phyloP scores from a whole-genome alignment of 1,139 yeast species.

The Hyphopichia burtonii region DNA sequence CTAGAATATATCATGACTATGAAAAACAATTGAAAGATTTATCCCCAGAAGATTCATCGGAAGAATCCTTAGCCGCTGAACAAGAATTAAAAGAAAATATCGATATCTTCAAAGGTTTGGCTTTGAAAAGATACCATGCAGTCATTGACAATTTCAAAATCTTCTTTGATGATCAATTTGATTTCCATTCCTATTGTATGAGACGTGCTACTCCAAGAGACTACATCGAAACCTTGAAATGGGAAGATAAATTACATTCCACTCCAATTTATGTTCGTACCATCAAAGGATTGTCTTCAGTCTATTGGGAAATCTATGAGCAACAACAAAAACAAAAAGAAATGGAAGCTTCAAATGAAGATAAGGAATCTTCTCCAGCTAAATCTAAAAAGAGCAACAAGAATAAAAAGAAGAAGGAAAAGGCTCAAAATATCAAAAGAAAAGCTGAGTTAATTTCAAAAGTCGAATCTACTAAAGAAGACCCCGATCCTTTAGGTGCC shows the following conservation, averaged over 20 bases:
- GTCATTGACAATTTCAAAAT: slow-evolving; percentile 67
- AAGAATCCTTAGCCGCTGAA: slow-evolving; percentile 14
- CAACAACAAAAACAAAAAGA: slow-evolving; percentile 16
- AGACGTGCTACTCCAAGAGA: slow-evolving; percentile 90
- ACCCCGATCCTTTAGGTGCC: slow-evolving; percentile 51
- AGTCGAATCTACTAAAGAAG: slow-evolving; percentile 46
- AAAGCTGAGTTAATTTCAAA: slow-evolving; percentile 37
- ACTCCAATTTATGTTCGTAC: slow-evolving; percentile 74
- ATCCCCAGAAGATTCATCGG: slow-evolving; percentile 9
- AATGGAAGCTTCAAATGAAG: background rate
- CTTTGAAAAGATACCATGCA: slow-evolving; percentile 75
- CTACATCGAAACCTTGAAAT: slow-evolving; percentile 67
- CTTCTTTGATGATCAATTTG: slow-evolving; percentile 82
- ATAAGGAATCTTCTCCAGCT: slow-evolving; percentile 13
- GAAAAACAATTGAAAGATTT: slow-evolving; percentile 14
- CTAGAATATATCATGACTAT: slow-evolving; percentile 31
- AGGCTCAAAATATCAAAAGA: slow-evolving; percentile 38
- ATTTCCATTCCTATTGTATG: slow-evolving; percentile 90
- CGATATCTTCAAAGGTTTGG: slow-evolving; percentile 59
- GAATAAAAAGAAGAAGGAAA: slow-evolving; percentile 33
- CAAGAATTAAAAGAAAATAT: slow-evolving; percentile 36
- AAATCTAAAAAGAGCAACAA: slow-evolving; percentile 20
- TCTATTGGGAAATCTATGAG: slow-evolving; percentile 51
- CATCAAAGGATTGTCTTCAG: slow-evolving; percentile 59
- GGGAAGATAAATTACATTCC: slow-evolving; percentile 76